Evolutionary conservation across 192 early-diverging fungal genomes (phyloP).

Genomic region (Chytriomyces sp.): DNA sequence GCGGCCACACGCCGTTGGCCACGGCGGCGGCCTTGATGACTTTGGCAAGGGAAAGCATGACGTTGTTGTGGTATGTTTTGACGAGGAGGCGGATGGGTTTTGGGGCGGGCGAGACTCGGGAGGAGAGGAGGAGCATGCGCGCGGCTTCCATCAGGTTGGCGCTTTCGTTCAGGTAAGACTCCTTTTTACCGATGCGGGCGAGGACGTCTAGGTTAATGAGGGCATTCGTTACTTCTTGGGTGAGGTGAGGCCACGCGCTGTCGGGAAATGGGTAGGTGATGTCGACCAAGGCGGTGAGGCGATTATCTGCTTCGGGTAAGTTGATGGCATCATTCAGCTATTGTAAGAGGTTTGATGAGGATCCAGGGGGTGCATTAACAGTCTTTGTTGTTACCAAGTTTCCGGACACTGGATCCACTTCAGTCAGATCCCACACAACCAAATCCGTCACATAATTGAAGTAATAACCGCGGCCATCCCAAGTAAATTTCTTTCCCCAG

Average conservation of each 20-base stretch:
- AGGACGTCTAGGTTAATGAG: slow-evolving; percentile 42
- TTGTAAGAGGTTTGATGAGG: neutral
- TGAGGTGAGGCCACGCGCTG: slow-evolving; percentile 40
- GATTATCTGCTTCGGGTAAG: neutral
- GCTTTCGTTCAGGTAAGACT: slow-evolving; percentile 18
- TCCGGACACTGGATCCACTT: slow-evolving; percentile 37
- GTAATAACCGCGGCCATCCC: slow-evolving; percentile 63
- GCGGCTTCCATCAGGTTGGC: slow-evolving; percentile 53
- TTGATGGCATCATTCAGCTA: slow-evolving; percentile 40
- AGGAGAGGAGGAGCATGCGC: slow-evolving; percentile 53
- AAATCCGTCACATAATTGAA: slow-evolving; percentile 73
- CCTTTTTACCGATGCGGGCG: neutral
- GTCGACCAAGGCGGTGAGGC: neutral
- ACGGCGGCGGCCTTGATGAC: slow-evolving; percentile 45
- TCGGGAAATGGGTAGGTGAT: neutral
- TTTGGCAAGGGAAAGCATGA: slow-evolving; percentile 61
- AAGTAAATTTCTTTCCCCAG: slow-evolving; percentile 63
- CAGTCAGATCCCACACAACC: slow-evolving; percentile 52
- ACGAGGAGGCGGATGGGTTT: slow-evolving; percentile 57
- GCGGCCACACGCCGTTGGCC: slow-evolving; percentile 55
- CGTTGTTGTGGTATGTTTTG: slow-evolving; percentile 69
- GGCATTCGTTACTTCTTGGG: slow-evolving; percentile 43
- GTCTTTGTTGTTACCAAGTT: slow-evolving; percentile 45
- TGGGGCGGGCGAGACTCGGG: slow-evolving; percentile 42
- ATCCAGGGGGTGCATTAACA: neutral